Percentiles rank a stretch among this genome's conserved stretches.
phyloP scores from a whole-genome alignment of 1,139 yeast genomes.

The Blastobotrys buckinghamii region DNA sequence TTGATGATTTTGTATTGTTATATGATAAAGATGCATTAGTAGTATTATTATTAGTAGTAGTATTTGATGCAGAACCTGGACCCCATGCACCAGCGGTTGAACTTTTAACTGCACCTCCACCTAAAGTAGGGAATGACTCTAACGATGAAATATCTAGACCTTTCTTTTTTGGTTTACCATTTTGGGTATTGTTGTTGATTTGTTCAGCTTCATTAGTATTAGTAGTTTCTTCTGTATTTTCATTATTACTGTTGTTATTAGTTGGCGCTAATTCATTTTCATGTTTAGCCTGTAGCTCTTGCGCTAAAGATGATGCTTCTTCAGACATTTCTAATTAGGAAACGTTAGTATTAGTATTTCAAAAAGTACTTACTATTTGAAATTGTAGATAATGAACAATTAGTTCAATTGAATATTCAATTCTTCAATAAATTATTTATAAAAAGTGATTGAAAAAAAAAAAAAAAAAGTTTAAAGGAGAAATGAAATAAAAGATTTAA shows the following conservation, averaged over 20 bases:
- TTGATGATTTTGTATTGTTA: constrained; percentile 19
- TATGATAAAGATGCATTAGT: constrained; percentile 21
- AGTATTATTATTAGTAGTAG: constrained; percentile 9
- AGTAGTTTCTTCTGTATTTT: constrained; percentile 1
- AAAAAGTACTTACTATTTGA: background rate
- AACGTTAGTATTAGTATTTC: background rate
- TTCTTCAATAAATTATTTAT: background rate
- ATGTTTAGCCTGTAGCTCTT: constrained; percentile 28
- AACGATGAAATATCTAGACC: constrained; percentile 24
- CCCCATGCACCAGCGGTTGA: constrained; percentile 36
- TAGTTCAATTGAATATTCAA: too few species aligned
- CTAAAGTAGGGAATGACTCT: constrained; percentile 69
- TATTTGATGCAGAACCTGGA: constrained; percentile 4
- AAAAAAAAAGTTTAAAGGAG: background rate
- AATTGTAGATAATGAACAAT: too few species aligned
- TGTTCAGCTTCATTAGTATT: background rate
- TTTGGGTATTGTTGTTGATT: background rate
- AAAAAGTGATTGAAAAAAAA: background rate
- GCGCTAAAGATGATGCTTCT: constrained; percentile 23
- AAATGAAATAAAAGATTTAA: background rate
- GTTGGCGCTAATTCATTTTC: constrained; percentile 9
- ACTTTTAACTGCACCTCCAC: constrained; percentile 24
- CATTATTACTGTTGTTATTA: constrained; percentile 3
- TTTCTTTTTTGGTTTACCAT: constrained; percentile 4
- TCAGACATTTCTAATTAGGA: constrained; percentile 8